phyloP scores from a whole-genome alignment of 495 filamentous ascomycete species.

The Tricharina praecox region DNA sequence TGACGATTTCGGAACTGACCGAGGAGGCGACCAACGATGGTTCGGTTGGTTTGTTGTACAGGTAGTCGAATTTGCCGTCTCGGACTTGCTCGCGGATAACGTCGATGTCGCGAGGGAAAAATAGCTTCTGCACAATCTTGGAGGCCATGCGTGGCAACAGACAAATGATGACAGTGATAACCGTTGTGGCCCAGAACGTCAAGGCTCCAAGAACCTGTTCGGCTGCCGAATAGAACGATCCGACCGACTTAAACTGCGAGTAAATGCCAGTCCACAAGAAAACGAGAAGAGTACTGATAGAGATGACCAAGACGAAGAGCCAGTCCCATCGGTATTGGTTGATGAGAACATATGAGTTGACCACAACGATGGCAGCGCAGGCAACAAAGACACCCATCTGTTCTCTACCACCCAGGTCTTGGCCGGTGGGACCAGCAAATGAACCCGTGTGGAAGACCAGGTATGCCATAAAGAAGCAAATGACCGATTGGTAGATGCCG shows the following conservation, averaged over 20 bases:
- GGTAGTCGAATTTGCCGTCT: constrained; percentile 58
- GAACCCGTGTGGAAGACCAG: constrained; percentile 51
- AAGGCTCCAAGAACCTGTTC: constrained; percentile 61
- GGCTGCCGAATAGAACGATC: constrained; percentile 59
- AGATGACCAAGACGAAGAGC: constrained; percentile 66
- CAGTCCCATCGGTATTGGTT: constrained; percentile 98
- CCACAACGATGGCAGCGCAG: constrained; percentile 59
- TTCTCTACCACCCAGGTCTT: constrained; percentile 53
- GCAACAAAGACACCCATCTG: constrained; percentile 74
- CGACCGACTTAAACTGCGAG: constrained; percentile 47
- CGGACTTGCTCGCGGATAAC: constrained; percentile 86
- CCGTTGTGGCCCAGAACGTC: constrained; percentile 68
- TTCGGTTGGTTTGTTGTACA: constrained; percentile 35
- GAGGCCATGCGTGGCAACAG: constrained; percentile 69
- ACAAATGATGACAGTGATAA: constrained; percentile 59
- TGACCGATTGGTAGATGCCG: constrained; percentile 83
- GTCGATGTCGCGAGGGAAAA: constrained; percentile 80
- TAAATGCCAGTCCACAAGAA: constrained; percentile 97
- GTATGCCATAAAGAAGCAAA: constrained; percentile 85
- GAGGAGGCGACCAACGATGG: constrained; percentile 26
- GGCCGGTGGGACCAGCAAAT: constrained; percentile 50
- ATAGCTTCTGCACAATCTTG: constrained; percentile 84
- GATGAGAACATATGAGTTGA: constrained; percentile 86
- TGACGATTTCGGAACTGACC: constrained; percentile 44
- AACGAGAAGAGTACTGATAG: constrained; percentile 67